Percentiles rank a stretch among this genome's conserved stretches.
phyloP scores from a whole-genome alignment of 192 early-diverging fungal genomes.

The Coemansia sp. region DNA sequence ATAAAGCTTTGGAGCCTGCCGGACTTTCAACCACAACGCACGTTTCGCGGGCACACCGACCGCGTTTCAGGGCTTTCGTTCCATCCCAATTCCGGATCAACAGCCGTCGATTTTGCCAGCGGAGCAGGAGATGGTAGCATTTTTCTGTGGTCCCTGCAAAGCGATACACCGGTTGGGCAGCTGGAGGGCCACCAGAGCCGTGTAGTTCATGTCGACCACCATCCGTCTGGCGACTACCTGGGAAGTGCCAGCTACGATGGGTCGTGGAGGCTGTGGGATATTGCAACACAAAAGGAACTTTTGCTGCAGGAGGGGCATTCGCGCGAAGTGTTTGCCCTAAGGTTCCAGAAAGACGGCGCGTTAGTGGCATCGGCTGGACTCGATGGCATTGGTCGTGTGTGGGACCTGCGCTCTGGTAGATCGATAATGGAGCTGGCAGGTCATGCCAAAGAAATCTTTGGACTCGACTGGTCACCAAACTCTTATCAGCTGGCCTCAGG shows the following conservation, averaged over 20 bases:
- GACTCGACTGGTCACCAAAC: constrained; percentile 90
- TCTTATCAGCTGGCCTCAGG: constrained; percentile 91
- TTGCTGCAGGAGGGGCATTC: constrained; percentile 94
- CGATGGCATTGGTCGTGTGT: constrained; percentile 92
- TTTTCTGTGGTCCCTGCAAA: constrained; percentile 81
- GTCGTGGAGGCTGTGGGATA: constrained; percentile 98
- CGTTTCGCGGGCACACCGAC: constrained; percentile 79
- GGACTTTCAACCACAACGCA: constrained; percentile 57
- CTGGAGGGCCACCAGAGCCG: constrained; percentile 80
- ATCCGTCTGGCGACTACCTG: constrained; percentile 83
- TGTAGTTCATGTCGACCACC: constrained; percentile 84
- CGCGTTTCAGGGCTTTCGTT: constrained; percentile 86
- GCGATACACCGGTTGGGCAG: constrained; percentile 71
- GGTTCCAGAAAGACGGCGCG: constrained; percentile 90
- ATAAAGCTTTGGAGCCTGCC: constrained; percentile 89
- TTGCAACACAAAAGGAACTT: constrained; percentile 69
- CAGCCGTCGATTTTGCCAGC: constrained; percentile 74
- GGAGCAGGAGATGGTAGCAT: constrained; percentile 77
- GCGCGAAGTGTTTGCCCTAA: constrained; percentile 86
- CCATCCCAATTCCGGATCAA: constrained; percentile 65
- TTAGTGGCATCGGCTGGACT: constrained; percentile 84
- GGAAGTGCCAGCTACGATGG: constrained; percentile 70
- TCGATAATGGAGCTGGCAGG: constrained; percentile 85
- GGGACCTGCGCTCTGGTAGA: constrained; percentile 93
- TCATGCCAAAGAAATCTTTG: constrained; percentile 87